Evolutionary conservation across 2,329 filamentous ascomycete genomes (phyloP).

Genomic region (Nemania sp.): DNA sequence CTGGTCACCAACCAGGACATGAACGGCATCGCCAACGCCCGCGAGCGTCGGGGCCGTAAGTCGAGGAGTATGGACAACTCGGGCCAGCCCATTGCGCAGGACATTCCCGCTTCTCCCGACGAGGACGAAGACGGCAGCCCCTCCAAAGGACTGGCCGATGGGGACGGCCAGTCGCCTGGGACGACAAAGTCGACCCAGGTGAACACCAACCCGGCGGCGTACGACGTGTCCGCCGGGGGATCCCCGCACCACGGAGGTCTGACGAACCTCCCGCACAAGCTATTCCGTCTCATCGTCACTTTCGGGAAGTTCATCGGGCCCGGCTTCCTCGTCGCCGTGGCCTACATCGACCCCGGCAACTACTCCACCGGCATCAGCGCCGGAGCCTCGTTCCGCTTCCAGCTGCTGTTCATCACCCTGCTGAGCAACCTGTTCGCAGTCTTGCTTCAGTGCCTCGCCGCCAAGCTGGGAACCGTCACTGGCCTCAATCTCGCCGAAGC

Average conservation of each 20-base stretch:
- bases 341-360: conserved; percentile 67
- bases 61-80: conserved; percentile 36
- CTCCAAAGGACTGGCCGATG: conserved; percentile 30
- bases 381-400: conserved; percentile 67
- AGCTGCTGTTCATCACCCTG: conserved; percentile 69
- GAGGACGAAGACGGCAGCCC: conserved; percentile 19
- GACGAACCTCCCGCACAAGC: conserved; percentile 23
- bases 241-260: conserved; percentile 16
- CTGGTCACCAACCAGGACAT: conserved; percentile 62
- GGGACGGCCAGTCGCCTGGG: conserved; percentile 34
- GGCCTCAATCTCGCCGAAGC: conserved; percentile 70
- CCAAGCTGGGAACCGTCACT: conserved; percentile 71
- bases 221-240: not conserved
- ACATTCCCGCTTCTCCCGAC: conserved; percentile 27
- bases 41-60: conserved; percentile 35
- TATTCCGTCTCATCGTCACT: conserved; percentile 46
- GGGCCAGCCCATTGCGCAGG: conserved; percentile 34
- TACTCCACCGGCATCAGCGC: conserved; percentile 73
- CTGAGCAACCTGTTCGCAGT: conserved; percentile 74
- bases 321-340: conserved; percentile 67
- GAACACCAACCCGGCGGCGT: conserved; percentile 19
- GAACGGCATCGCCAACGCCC: conserved; percentile 55
- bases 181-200: conserved; percentile 21
- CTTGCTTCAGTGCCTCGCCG: conserved; percentile 68
- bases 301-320: conserved; percentile 66